These are phyloP conservation scores for Tylopilus intermedius DNA, from an alignment of 768 basidiomycete genomes.

Conservation along the genomic window DNA sequence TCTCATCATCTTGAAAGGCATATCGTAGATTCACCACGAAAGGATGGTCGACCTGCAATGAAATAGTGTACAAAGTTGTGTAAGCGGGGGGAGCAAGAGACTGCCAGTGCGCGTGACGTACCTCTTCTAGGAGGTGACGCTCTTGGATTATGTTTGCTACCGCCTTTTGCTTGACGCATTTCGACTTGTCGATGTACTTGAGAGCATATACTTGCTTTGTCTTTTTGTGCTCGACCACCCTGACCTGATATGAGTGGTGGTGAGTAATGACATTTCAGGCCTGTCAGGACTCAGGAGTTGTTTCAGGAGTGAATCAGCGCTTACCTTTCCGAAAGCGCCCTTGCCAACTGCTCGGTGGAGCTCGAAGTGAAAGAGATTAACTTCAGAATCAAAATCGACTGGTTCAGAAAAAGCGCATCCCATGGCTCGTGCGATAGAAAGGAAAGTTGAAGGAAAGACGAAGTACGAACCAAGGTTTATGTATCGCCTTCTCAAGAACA, in stretches of 20 bases:
- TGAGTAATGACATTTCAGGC: neutral
- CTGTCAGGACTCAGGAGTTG: neutral
- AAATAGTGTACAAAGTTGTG: slow-evolving; percentile 6
- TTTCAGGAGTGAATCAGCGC: slow-evolving; percentile 6
- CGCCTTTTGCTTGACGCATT: slow-evolving; percentile 86
- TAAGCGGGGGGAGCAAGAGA: slow-evolving; percentile 7
- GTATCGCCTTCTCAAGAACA: slow-evolving; percentile 32
- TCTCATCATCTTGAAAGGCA: slow-evolving; percentile 95
- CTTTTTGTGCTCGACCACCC: slow-evolving; percentile 94
- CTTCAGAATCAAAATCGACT: slow-evolving; percentile 79
- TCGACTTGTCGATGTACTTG: slow-evolving; percentile 97
- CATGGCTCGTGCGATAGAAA: slow-evolving; percentile 45
- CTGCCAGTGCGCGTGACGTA: slow-evolving; percentile 26
- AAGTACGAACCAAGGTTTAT: slow-evolving; percentile 17
- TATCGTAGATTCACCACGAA: slow-evolving; percentile 89
- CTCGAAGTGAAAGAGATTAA: slow-evolving; percentile 93
- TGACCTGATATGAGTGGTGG: slow-evolving; percentile 52
- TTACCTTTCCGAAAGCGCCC: slow-evolving; percentile 96
- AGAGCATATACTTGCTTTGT: slow-evolving; percentile 89
- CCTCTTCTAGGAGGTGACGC: slow-evolving; percentile 88
- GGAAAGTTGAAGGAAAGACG: slow-evolving; percentile 27
- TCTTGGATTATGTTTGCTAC: slow-evolving; percentile 94
- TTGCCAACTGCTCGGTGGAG: slow-evolving; percentile 93
- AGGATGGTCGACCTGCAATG: slow-evolving; percentile 72
- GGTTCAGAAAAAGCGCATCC: slow-evolving; percentile 64